phyloP scores from a whole-genome alignment of 2,329 filamentous ascomycete species.

The Penicillium sp. region DNA sequence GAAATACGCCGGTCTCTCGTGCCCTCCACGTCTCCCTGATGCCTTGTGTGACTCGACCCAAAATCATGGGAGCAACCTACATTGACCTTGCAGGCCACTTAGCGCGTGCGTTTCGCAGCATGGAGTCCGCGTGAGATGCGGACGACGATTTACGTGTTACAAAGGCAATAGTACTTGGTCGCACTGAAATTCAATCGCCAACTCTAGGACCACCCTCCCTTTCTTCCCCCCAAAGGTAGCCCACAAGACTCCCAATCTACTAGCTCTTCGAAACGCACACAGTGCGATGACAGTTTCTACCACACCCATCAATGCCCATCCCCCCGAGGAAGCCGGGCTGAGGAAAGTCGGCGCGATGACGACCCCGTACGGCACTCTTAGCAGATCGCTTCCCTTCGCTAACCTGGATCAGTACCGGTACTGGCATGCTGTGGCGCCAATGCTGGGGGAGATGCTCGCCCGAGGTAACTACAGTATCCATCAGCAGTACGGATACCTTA shows the following conservation, averaged over 20 bases:
- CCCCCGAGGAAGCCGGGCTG: background rate
- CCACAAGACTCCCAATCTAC: background rate
- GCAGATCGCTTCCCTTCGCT: conserved; percentile 5
- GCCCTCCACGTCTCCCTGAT: background rate
- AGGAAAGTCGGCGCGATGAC: background rate
- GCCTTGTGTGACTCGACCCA: background rate
- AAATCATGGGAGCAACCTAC: background rate
- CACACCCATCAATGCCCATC: background rate
- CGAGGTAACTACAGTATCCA: conserved; percentile 6
- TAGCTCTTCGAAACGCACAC: background rate
- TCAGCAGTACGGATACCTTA: conserved; percentile 9
- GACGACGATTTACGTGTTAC: background rate
- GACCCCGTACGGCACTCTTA: conserved; percentile 1
- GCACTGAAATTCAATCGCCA: background rate
- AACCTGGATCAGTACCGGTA: conserved; percentile 8
- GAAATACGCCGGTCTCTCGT: background rate
- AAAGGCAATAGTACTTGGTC: background rate
- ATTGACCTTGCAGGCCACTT: background rate
- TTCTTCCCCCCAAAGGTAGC: background rate
- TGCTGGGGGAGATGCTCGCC: conserved; percentile 7
- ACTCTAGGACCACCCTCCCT: background rate
- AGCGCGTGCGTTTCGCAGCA: background rate
- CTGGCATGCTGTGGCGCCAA: conserved; percentile 7
- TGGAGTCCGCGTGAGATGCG: background rate
- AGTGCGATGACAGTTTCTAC: background rate